phyloP scores from a whole-genome alignment of 345 rosid species.

The Citrus cavaleriei region DNA sequence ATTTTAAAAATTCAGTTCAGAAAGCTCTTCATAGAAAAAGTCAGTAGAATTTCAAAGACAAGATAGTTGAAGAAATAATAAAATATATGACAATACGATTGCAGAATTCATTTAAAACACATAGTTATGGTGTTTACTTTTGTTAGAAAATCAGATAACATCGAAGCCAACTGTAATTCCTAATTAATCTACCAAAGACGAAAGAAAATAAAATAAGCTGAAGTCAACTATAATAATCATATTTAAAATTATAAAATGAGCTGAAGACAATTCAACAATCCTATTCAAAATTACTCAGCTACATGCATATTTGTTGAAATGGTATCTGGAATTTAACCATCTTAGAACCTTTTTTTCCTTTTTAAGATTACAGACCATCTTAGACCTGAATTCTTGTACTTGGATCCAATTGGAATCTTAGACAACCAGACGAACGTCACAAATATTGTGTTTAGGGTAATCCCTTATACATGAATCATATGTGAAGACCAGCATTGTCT shows the following conservation, averaged over 20 bases:
- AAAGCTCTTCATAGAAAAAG: neutral
- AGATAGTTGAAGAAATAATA: neutral
- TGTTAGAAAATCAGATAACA: neutral
- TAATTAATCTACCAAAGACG: neutral
- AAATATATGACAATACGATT: neutral
- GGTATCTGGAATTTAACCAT: neutral
- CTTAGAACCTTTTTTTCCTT: no score
- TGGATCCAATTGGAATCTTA: neutral
- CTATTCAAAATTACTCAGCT: no score
- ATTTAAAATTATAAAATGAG: neutral
- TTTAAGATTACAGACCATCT: neutral
- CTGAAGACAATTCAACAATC: neutral
- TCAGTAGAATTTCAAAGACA: neutral
- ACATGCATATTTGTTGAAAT: no score
- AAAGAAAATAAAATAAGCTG: neutral
- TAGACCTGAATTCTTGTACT: neutral
- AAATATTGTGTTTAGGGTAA: neutral
- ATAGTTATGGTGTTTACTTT: neutral
- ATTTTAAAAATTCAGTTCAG: neutral
- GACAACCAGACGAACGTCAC: neutral
- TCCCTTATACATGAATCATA: neutral
- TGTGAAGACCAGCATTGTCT: neutral
- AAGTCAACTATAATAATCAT: neutral
- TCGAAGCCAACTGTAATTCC: neutral
- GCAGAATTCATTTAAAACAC: neutral